Evolutionary conservation across 148 eudicot species (phyloP).

Genomic region (Agrostemma githago): DNA sequence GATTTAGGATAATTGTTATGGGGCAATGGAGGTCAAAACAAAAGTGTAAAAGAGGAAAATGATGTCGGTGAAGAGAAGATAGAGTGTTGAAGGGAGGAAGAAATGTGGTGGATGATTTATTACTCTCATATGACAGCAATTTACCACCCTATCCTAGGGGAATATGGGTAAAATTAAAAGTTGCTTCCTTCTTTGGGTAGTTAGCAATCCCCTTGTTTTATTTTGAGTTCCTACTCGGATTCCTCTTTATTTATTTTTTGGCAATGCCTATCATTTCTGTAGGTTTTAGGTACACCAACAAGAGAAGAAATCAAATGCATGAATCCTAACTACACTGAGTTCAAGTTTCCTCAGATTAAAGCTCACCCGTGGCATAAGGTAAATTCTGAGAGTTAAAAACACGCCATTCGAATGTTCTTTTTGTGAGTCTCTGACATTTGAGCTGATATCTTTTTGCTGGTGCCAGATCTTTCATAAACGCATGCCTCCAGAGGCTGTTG

Average conservation of each 20-base stretch:
- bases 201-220: not conserved
- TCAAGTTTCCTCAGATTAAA: slow-evolving; percentile 92
- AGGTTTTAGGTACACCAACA: slow-evolving; percentile 96
- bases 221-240: not conserved
- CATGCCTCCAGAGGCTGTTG: slow-evolving; percentile 95
- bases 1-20: too few species aligned
- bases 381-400: slow-evolving; percentile 1
- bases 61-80: not conserved
- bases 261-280: not conserved
- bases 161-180: not conserved
- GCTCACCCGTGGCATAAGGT: slow-evolving; percentile 99
- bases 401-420: not conserved
- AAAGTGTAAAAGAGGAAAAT: too few species aligned
- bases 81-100: not conserved
- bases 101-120: not conserved
- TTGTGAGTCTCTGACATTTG: not conserved
- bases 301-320: slow-evolving; percentile 96
- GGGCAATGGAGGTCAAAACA: too few species aligned
- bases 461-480: slow-evolving; percentile 82
- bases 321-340: slow-evolving; percentile 96
- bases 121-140: not conserved
- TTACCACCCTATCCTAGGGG: not conserved
- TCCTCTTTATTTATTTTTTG: not conserved
- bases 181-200: not conserved
- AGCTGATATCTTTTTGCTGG: slow-evolving; percentile 5